phyloP scores from a whole-genome alignment of 768 basidiomycete genomes.

The Lactifluus rugatus region DNA sequence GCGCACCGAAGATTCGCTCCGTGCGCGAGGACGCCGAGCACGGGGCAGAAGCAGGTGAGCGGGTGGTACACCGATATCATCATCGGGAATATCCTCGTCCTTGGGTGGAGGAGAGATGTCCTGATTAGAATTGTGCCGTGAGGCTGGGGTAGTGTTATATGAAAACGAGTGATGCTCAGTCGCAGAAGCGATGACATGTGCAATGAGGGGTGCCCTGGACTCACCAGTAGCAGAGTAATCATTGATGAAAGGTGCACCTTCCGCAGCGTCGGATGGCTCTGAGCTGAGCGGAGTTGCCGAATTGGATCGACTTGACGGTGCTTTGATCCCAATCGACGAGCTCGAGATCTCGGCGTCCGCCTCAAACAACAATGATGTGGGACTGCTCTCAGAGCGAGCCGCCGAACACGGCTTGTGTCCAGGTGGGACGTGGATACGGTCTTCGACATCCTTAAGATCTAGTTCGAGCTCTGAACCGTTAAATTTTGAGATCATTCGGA shows the following conservation, averaged over 20 bases:
- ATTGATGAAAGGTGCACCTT: conserved; percentile 9
- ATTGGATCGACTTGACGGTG: neutral
- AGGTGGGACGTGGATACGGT: conserved; percentile 25
- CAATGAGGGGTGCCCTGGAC: conserved; percentile 22
- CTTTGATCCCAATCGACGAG: neutral
- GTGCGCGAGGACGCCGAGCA: neutral
- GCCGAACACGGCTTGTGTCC: neutral
- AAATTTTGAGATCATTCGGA: conserved; percentile 77
- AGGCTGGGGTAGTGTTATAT: neutral
- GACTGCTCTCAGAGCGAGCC: neutral
- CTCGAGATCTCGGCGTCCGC: neutral
- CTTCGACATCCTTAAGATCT: conserved; percentile 61
- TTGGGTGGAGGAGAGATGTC: neutral
- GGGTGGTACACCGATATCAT: neutral
- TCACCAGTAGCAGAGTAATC: conserved; percentile 17
- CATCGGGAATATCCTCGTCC: neutral
- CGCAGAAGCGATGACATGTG: neutral
- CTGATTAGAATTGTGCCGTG: neutral
- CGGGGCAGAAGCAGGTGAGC: conserved; percentile 10
- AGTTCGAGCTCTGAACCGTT: conserved; percentile 69
- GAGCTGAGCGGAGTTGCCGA: conserved; percentile 1
- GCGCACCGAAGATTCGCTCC: conserved; percentile 21
- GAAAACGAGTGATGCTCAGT: conserved; percentile 2
- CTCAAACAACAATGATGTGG: neutral
- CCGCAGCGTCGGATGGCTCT: neutral